These are phyloP conservation scores for Tephrocybe sp. DNA, from an alignment of 768 basidiomycete species.

Conservation along the genomic window DNA sequence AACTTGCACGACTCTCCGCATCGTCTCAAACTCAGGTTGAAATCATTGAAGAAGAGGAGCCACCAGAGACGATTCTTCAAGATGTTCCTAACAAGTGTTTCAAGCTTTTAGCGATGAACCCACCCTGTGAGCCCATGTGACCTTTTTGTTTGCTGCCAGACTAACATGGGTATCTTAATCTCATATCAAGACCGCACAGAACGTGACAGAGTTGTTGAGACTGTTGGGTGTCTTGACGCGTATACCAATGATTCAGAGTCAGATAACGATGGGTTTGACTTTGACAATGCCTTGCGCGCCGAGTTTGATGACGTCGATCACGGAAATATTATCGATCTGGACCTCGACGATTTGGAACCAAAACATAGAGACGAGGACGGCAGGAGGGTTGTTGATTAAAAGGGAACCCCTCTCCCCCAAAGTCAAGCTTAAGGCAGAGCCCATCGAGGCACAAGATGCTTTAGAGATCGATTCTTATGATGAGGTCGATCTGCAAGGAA, in stretches of 20 bases:
- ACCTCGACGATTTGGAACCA: slow-evolving; percentile 2
- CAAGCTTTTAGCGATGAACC: too few relatives aligned
- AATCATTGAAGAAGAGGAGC: background rate
- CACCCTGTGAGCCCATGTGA: background rate
- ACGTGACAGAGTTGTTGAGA: too few relatives aligned
- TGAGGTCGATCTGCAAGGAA: too few relatives aligned
- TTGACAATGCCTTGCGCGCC: background rate
- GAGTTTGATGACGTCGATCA: slow-evolving; percentile 1
- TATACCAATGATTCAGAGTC: too few relatives aligned
- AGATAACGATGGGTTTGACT: background rate
- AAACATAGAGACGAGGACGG: background rate
- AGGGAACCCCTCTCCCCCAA: too few relatives aligned
- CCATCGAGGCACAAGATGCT: too few relatives aligned
- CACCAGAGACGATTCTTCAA: background rate
- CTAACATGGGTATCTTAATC: too few relatives aligned
- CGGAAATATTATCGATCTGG: background rate
- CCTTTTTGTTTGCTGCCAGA: background rate
- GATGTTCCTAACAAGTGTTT: background rate
- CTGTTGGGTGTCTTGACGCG: too few relatives aligned
- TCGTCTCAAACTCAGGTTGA: background rate
- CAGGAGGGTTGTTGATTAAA: too few relatives aligned
- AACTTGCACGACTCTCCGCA: slow-evolving; percentile 4
- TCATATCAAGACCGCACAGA: too few relatives aligned
- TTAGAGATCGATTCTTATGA: too few relatives aligned
- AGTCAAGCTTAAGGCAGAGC: too few relatives aligned